phyloP scores from a whole-genome alignment of 139 green algal genomes.

The Chlorella sp. region DNA sequence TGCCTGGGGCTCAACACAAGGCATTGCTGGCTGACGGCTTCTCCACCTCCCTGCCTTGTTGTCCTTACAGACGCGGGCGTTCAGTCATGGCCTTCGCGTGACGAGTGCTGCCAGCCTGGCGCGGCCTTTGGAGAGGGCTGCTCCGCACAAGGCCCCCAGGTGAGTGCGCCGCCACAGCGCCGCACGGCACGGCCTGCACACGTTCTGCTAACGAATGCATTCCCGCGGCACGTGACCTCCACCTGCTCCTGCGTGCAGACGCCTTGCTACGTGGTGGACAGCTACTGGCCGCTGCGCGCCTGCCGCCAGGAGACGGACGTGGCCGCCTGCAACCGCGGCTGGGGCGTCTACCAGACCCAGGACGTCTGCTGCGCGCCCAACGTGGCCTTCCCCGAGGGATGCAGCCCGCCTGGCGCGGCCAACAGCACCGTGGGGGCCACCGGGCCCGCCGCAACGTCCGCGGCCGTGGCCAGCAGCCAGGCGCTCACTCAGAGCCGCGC shows the following conservation, averaged over 20 bases:
- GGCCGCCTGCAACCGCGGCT: constrained; percentile 39
- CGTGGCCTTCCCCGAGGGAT: constrained; percentile 5
- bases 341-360: constrained; percentile 36
- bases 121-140: constrained; percentile 33
- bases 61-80: constrained; percentile 17
- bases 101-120: constrained; percentile 28
- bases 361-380: background rate
- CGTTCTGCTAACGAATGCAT: too few species aligned
- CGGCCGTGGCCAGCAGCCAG: too few species aligned
- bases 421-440: too few species aligned
- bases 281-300: constrained; percentile 20
- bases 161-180: too few species aligned
- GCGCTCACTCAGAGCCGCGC: too few species aligned
- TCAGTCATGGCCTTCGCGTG: constrained; percentile 18
- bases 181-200: too few species aligned
- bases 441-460: too few species aligned
- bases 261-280: constrained; percentile 15
- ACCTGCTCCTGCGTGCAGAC: too few species aligned
- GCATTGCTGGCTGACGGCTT: background rate
- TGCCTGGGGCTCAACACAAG: background rate
- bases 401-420: too few species aligned
- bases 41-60: background rate
- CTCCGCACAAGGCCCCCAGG: background rate
- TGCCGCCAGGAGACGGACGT: constrained; percentile 26
- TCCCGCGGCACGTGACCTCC: too few species aligned